Base-by-base conservation (phyloP, 495 filamentous ascomycete species). In the Letharia columbiana region DNA sequence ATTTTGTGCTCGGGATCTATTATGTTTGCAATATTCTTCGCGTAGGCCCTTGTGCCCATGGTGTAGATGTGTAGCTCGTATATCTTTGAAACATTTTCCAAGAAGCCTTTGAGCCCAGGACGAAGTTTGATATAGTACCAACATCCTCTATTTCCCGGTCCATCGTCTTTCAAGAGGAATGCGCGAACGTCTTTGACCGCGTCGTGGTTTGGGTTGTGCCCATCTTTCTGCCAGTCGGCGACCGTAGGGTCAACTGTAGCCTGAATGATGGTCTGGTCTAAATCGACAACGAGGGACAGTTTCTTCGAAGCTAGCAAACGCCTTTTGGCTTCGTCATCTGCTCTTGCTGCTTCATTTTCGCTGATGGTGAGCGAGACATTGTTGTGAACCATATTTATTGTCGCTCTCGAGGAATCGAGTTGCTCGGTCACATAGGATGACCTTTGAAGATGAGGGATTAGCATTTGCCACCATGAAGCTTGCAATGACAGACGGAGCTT, bases 41-140 rank as follows among this genome's bases (percentile, higher is more conserved):
- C 94, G 73, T 99, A 99, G 12, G 91, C 89, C 67, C 94, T 85
- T 56, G 94, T 99, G 63, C 92, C 94, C 94, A 98, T 98, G 33
- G 94, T 98, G 78, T 99, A 99, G 71, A 99, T 92, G 70, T 99
- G 94, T 69, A 98, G 77, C 74, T 99, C 94, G 75, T 91, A 99
- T 67, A 95, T 78, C 71, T 88, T 79, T 5, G 91, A 84, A 65
- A 98, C 82, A 28, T 84, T 85, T 65, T 89, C 78, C 66, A 99
- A 77, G 73, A 99, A 99, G 18, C 87, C 82, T 69, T 89, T 82
- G 61, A 98, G 79, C 15, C 92, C 91, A 1, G 94, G 94, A n/a
- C 94, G 91, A 78, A 96, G 86, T 76, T 99, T 99, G 80, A 98
- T 93, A 74, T 96, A 98, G 77, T 99, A 99, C 87, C 87, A 95